These are phyloP conservation scores for Phytopythium chamaehyphon DNA, from an alignment of 352 stramenopile genomes.

Conservation along the genomic window DNA sequence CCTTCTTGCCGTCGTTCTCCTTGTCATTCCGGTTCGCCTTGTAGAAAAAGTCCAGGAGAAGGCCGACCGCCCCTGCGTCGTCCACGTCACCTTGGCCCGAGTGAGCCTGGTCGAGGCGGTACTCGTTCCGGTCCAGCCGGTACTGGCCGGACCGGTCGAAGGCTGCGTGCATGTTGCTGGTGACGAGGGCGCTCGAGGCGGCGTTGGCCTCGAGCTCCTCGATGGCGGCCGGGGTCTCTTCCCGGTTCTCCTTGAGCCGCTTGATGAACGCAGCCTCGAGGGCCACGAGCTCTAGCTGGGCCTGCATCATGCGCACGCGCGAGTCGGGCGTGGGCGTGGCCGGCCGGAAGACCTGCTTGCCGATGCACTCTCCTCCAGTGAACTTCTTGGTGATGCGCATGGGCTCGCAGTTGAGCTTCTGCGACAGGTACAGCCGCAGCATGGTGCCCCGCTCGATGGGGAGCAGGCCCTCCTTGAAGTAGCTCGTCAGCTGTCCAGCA, in stretches of 20 bases:
- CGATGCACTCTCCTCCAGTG: slow-evolving; percentile 87
- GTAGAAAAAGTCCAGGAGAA: slow-evolving; percentile 80
- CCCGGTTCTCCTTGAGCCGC: slow-evolving; percentile 73
- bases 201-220: slow-evolving; percentile 42
- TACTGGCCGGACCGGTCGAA: slow-evolving; percentile 21
- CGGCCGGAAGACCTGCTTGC: slow-evolving; percentile 86
- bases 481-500: slow-evolving; percentile 67
- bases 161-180: slow-evolving; percentile 18
- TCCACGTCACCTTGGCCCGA: slow-evolving; percentile 33
- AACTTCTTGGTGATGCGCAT: slow-evolving; percentile 95
- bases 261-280: slow-evolving; percentile 78
- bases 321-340: slow-evolving; percentile 65
- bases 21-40: slow-evolving; percentile 70
- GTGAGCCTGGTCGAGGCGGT: slow-evolving; percentile 17
- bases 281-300: slow-evolving; percentile 62
- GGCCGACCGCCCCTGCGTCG: slow-evolving; percentile 60
- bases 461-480: slow-evolving; percentile 83
- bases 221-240: slow-evolving; percentile 48
- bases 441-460: slow-evolving; percentile 86
- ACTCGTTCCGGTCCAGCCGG: slow-evolving; percentile 17
- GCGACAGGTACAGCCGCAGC: slow-evolving; percentile 87
- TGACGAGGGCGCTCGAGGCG: slow-evolving; percentile 11
- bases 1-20: slow-evolving; percentile 17
- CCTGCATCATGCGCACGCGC: slow-evolving; percentile 64
- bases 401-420: slow-evolving; percentile 90